Conservation (phyloP, 805 yeast species). For the Priceomyces melissophilus region DNA sequence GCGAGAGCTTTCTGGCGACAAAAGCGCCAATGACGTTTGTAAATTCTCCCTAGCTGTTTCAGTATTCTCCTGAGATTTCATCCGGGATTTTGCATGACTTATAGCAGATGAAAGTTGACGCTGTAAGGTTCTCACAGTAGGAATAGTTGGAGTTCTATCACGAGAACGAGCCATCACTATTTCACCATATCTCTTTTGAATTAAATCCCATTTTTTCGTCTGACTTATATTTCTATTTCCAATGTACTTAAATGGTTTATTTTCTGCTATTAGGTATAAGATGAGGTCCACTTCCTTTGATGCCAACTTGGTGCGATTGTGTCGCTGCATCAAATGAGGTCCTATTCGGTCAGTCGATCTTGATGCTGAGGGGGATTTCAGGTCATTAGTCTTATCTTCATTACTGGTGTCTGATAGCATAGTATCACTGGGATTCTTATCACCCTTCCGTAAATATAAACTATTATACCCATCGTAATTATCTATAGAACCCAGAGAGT, state of each 20-base stretch:
- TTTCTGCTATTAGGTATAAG: conserved; percentile 24
- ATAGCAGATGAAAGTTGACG: conserved; percentile 32
- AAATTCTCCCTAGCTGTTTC: conserved; percentile 10
- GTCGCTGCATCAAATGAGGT: no score
- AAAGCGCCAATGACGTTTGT: conserved; percentile 10
- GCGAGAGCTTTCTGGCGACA: conserved; percentile 17
- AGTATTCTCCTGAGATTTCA: conserved; percentile 1
- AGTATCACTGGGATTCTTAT: no score
- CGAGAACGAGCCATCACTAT: conserved; percentile 8
- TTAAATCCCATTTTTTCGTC: conserved; percentile 34
- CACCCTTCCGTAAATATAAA: no score
- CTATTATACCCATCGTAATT: no score
- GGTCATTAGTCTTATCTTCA: neutral
- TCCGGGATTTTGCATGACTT: conserved; percentile 20
- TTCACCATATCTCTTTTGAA: conserved; percentile 22
- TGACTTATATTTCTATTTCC: conserved; percentile 32
- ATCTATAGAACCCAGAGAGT: no score
- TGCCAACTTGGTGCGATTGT: conserved; percentile 23
- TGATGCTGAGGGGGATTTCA: neutral
- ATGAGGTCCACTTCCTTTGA: conserved; percentile 26
- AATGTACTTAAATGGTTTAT: conserved; percentile 35
- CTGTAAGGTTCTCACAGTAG: conserved; percentile 37
- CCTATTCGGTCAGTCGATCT: conserved; percentile 2
- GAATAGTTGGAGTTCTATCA: conserved; percentile 15
- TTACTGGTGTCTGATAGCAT: no score